Evolutionary conservation across 2,329 filamentous ascomycete species (phyloP).

Genomic region (Pyricularia sp.): DNA sequence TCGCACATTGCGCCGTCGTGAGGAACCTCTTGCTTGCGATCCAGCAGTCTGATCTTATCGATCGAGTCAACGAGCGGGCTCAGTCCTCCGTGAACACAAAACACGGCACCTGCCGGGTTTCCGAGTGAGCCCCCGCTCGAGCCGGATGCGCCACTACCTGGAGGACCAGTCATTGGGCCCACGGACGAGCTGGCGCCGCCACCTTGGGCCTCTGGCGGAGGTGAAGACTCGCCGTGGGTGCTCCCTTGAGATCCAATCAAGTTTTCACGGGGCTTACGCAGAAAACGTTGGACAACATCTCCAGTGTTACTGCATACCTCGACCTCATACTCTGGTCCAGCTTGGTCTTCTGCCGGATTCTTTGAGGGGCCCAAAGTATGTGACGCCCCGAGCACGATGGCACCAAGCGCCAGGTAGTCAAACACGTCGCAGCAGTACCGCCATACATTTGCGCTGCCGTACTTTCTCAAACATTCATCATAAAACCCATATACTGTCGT

Average conservation of each 20-base stretch:
- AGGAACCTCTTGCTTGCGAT: constrained; percentile 95
- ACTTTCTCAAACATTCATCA: constrained; percentile 92
- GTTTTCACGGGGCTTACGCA: constrained; percentile 32
- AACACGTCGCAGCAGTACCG: constrained; percentile 96
- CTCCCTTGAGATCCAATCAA: constrained; percentile 12
- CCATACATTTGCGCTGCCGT: constrained; percentile 95
- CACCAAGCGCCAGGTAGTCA: constrained; percentile 87
- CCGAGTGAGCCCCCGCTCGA: constrained; percentile 54
- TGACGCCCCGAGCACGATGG: constrained; percentile 82
- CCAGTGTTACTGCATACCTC: constrained; percentile 85
- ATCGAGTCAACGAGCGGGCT: constrained; percentile 87
- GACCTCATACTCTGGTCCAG: constrained; percentile 74
- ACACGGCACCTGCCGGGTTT: constrained; percentile 70
- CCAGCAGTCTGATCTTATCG: constrained; percentile 89
- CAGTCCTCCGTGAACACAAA: constrained; percentile 92
- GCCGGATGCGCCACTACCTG: constrained; percentile 70
- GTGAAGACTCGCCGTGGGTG: constrained; percentile 5
- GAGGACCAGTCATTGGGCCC: constrained; percentile 43
- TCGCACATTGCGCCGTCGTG: constrained; percentile 99
- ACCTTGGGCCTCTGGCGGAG: constrained; percentile 1
- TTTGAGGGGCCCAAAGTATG: constrained; percentile 44
- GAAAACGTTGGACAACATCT: constrained; percentile 65
- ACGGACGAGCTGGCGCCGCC: neutral
- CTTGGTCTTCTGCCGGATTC: constrained; percentile 35
- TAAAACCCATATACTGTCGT: constrained; percentile 98